Percentiles rank a stretch among this genome's conserved stretches.
These are phyloP conservation scores for Calonectria henricotiae DNA, from an alignment of 2,329 filamentous ascomycete genomes.

Conservation along the genomic window DNA sequence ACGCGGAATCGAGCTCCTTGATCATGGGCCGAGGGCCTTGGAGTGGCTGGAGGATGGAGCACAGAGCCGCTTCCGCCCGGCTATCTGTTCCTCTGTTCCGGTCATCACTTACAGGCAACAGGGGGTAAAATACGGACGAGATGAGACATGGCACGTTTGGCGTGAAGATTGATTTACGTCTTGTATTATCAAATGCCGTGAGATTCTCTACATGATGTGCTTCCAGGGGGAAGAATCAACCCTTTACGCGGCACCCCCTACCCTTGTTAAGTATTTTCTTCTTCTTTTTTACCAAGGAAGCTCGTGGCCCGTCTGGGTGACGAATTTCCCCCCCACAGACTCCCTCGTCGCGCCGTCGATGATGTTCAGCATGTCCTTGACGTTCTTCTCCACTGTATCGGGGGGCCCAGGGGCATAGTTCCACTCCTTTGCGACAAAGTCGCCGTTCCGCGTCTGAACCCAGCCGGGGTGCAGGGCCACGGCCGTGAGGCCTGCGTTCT, in stretches of 20 bases:
- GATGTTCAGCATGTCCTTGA: background rate
- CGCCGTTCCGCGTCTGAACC: constrained; percentile 7
- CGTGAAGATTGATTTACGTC: background rate
- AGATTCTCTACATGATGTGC: background rate
- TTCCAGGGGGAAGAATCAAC: background rate
- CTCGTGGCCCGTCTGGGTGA: constrained; percentile 4
- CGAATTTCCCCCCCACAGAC: background rate
- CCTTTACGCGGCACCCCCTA: background rate
- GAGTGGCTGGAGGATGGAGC: background rate
- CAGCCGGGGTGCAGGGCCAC: constrained; percentile 6
- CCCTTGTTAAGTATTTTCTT: background rate
- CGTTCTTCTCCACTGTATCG: background rate
- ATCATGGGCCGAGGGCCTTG: background rate
- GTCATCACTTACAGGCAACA: background rate
- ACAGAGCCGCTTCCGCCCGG: background rate
- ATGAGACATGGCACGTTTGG: background rate
- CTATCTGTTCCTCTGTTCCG: background rate
- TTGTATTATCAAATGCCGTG: background rate
- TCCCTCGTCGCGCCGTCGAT: background rate
- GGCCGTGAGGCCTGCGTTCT: background rate
- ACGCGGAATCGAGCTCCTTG: background rate
- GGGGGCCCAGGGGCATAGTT: constrained; percentile 5
- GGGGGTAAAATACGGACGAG: too few species aligned
- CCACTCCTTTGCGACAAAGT: constrained; percentile 13
- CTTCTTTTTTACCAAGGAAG: background rate